Evolutionary conservation across 495 filamentous ascomycete species (phyloP).

Genomic region (Hypoxylon cercidicola): DNA sequence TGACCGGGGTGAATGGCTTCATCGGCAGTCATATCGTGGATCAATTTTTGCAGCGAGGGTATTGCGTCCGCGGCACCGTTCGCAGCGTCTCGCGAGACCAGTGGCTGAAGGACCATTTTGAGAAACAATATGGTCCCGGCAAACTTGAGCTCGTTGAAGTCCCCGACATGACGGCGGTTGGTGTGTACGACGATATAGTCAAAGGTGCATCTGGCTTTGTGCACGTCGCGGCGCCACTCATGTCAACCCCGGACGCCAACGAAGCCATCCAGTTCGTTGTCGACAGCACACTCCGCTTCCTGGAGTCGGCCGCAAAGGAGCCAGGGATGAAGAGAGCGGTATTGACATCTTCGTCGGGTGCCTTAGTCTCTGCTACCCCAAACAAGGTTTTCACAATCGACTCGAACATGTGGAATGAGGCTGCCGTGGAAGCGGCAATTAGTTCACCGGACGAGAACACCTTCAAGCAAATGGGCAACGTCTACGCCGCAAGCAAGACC

Average conservation of each 20-base stretch:
- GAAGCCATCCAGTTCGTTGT: constrained; percentile 13
- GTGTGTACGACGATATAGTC: constrained; percentile 29
- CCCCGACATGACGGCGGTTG: constrained; percentile 26
- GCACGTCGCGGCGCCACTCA: constrained; percentile 26
- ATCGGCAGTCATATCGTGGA: constrained; percentile 39
- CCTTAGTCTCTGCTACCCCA: neutral
- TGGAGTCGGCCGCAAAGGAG: constrained; percentile 35
- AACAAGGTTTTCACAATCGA: constrained; percentile 28
- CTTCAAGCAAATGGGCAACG: constrained; percentile 5
- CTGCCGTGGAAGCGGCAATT: constrained; percentile 21
- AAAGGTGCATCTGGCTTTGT: constrained; percentile 34
- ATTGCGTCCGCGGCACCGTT: constrained; percentile 37
- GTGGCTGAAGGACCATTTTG: constrained; percentile 33
- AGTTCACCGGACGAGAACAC: too few species aligned
- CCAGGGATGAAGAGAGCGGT: constrained; percentile 30
- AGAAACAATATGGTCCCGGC: constrained; percentile 24
- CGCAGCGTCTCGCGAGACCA: constrained; percentile 13
- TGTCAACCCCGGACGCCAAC: constrained; percentile 17
- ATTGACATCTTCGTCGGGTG: constrained; percentile 27
- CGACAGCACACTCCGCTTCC: constrained; percentile 12
- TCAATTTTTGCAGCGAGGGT: constrained; percentile 26
- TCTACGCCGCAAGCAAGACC: constrained; percentile 34
- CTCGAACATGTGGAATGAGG: constrained; percentile 40
- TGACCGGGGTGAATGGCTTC: constrained; percentile 34
- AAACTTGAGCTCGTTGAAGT: constrained; percentile 32